These are phyloP conservation scores for Fistulinella staudtii DNA, from an alignment of 1,284 basidiomycete species.

Conservation along the genomic window DNA sequence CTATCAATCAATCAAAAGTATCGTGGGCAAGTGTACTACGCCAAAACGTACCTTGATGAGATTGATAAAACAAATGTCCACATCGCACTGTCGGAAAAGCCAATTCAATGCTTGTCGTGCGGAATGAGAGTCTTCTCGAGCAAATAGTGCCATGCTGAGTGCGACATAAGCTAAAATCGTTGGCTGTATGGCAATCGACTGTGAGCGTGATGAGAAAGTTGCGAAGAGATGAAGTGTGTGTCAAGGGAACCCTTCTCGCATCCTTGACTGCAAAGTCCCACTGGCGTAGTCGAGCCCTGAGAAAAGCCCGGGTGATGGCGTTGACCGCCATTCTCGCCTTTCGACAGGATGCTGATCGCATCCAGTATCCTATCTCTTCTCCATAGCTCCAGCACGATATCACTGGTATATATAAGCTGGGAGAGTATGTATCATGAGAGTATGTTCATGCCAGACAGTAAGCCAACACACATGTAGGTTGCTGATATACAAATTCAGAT, in stretches of 20 bases:
- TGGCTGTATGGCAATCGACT: not conserved
- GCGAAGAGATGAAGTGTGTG: too few species aligned
- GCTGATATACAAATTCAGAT: too few species aligned
- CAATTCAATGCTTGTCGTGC: not conserved
- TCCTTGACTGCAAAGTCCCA: not conserved
- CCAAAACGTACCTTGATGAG: not conserved
- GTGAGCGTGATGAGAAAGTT: not conserved
- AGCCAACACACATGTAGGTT: too few species aligned
- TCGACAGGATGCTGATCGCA: too few species aligned
- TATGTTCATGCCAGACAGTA: too few species aligned
- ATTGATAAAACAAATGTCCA: not conserved
- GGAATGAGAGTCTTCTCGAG: not conserved
- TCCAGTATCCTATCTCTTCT: too few species aligned
- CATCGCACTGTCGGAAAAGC: not conserved
- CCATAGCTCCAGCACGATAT: too few species aligned
- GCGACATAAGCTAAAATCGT: not conserved
- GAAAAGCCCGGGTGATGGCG: too few species aligned
- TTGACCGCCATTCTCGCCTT: too few species aligned
- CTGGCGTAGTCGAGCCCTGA: too few species aligned
- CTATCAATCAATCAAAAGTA: not conserved
- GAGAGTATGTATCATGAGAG: too few species aligned
- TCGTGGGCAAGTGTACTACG: not conserved
- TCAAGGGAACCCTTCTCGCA: not conserved
- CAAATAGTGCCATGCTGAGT: not conserved
- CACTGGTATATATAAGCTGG: too few species aligned